Evolutionary conservation across 2,329 filamentous ascomycete genomes (phyloP).

Genomic region (Ascochyta clinopodiicola): DNA sequence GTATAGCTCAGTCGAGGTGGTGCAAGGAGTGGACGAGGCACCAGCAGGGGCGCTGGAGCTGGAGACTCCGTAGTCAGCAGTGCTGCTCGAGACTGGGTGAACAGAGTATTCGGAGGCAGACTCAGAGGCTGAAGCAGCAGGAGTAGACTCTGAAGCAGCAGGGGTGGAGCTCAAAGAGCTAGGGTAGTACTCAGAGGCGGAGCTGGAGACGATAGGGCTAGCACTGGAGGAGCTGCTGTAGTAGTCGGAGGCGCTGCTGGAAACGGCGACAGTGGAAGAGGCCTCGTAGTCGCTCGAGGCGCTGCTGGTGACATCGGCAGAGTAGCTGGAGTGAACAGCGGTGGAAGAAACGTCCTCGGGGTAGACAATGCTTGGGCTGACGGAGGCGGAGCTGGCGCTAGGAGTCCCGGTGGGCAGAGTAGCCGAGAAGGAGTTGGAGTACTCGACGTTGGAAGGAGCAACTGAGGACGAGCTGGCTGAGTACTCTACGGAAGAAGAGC

Average conservation of each 20-base stretch:
- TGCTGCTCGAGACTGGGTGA: slow-evolving; percentile 9
- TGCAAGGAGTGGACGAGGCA: slow-evolving; percentile 14
- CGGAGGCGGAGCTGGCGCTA: slow-evolving; percentile 9
- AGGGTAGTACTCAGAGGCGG: slow-evolving; percentile 3
- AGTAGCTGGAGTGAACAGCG: slow-evolving; percentile 4
- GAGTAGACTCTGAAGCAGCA: background rate
- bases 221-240: background rate
- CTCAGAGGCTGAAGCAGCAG: background rate
- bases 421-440: slow-evolving; percentile 15
- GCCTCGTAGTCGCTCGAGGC: slow-evolving; percentile 5
- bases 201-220: background rate
- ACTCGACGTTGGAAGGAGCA: slow-evolving; percentile 1
- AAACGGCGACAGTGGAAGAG: background rate
- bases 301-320: slow-evolving; percentile 12
- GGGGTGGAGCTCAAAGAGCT: background rate
- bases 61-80: slow-evolving; percentile 2
- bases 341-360: slow-evolving; percentile 14
- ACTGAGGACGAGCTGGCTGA: slow-evolving; percentile 1
- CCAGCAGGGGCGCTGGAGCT: slow-evolving; percentile 3
- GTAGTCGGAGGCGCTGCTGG: slow-evolving; percentile 4
- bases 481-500: background rate
- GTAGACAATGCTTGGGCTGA: slow-evolving; percentile 17
- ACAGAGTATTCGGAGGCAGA: slow-evolving; percentile 1
- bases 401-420: slow-evolving; percentile 5
- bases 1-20: slow-evolving; percentile 15